A percentile compares a stretch with the other conserved stretches of the same genome.
Evolutionary conservation across 2,329 filamentous ascomycete species (phyloP).

Genomic region (Aspergillus ruber): DNA sequence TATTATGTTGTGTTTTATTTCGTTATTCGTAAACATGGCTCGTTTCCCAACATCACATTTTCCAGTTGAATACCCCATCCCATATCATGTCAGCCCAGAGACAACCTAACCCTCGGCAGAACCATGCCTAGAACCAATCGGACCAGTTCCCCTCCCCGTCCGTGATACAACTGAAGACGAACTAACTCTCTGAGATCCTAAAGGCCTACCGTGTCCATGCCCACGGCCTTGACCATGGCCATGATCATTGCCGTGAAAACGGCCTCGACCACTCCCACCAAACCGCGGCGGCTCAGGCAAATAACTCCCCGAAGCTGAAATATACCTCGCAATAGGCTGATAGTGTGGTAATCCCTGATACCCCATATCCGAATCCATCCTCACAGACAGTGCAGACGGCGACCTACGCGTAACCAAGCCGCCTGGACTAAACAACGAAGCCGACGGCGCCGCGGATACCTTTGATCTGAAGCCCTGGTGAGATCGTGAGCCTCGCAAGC

Average conservation of each 20-base stretch:
- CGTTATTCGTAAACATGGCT: neutral
- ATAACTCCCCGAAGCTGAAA: neutral
- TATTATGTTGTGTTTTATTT: neutral
- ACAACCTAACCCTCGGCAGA: too few species aligned
- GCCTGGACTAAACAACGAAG: neutral
- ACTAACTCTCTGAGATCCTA: neutral
- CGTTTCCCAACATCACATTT: neutral
- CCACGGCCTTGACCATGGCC: neutral
- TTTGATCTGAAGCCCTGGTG: neutral
- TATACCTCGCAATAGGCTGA: neutral
- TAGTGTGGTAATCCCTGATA: neutral
- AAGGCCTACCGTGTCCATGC: neutral
- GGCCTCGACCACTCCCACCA: neutral
- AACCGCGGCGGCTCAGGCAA: neutral
- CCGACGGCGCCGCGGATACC: neutral
- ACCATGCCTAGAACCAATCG: too few species aligned
- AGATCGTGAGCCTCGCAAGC: neutral
- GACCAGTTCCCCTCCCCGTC: too few species aligned
- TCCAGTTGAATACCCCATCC: too few species aligned
- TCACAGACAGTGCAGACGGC: too few species aligned
- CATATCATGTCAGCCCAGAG: too few species aligned
- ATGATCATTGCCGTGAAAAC: neutral
- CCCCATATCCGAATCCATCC: too few species aligned
- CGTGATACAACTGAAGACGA: neutral
- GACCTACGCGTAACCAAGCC: neutral